Evolutionary conservation across 148 eudicot genomes (phyloP).

Genomic region (Rheum nobile): DNA sequence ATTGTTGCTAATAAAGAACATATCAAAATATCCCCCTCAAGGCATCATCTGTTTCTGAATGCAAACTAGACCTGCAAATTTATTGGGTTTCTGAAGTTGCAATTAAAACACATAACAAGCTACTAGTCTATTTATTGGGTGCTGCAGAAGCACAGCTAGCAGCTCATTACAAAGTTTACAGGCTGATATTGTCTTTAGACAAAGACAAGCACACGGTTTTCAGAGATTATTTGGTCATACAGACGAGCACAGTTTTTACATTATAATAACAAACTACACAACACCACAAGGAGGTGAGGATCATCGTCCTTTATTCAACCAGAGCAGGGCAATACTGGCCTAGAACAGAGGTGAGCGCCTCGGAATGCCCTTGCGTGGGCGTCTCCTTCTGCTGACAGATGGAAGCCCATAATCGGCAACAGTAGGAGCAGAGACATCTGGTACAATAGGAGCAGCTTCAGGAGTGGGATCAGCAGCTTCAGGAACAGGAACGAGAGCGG

Average conservation of each 20-base stretch:
- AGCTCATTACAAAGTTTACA: neutral
- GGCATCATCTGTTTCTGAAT: neutral
- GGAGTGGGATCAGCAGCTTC: neutral
- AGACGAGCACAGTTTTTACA: neutral
- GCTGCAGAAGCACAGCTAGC: neutral
- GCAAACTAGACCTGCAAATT: no score
- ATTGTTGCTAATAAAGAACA: neutral
- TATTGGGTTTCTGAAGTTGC: neutral
- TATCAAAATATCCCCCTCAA: neutral
- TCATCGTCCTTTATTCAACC: neutral
- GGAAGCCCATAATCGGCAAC: neutral
- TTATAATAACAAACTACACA: neutral
- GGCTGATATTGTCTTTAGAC: neutral
- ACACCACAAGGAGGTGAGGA: neutral
- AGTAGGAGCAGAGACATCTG: neutral
- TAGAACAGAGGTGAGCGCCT: neutral
- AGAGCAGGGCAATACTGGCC: neutral
- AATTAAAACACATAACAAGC: neutral
- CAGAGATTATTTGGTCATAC: neutral
- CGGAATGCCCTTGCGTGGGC: neutral
- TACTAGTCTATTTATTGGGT: neutral
- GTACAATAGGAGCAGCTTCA: neutral
- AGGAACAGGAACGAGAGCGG: neutral
- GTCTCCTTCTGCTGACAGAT: neutral
- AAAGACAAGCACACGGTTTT: neutral